A percentile compares a stretch with the other conserved stretches of the same genome.
phyloP scores from a whole-genome alignment of 2,329 filamentous ascomycete genomes.

The Immersiporthe knoxdaviesiana region DNA sequence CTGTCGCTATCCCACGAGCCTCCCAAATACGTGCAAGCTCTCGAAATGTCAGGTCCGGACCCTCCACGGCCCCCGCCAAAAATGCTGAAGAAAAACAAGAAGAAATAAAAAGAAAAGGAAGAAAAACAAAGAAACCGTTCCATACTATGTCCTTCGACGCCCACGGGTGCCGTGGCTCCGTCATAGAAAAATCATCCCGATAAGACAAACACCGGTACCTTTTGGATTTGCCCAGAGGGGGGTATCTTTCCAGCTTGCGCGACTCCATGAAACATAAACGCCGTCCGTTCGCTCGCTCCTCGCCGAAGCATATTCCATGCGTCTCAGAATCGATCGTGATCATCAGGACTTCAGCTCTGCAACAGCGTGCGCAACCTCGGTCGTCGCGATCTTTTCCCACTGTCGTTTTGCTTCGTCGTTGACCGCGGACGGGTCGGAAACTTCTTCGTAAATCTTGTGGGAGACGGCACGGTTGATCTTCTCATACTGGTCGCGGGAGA shows the following conservation, averaged over 20 bases:
- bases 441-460: constrained; percentile 79
- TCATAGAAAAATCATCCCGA: constrained; percentile 15
- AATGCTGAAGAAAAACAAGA: constrained; percentile 14
- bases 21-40: constrained; percentile 20
- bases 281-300: constrained; percentile 25
- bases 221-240: constrained; percentile 31
- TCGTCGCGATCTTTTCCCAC: constrained; percentile 76
- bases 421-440: constrained; percentile 58
- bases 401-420: constrained; percentile 67
- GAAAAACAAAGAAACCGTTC: background rate
- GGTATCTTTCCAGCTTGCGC: constrained; percentile 34
- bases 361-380: constrained; percentile 79
- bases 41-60: constrained; percentile 15
- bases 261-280: constrained; percentile 31
- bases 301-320: constrained; percentile 27
- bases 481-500: constrained; percentile 89
- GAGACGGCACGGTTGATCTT: constrained; percentile 90
- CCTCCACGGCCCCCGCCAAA: constrained; percentile 18
- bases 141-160: constrained; percentile 22
- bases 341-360: constrained; percentile 55
- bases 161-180: constrained; percentile 18
- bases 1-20: constrained; percentile 17
- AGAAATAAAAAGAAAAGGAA: background rate
- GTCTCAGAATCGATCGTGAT: constrained; percentile 33
- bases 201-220: constrained; percentile 24